Percentiles rank a stretch among this genome's conserved stretches.
phyloP scores from a whole-genome alignment of 2,329 filamentous ascomycete species.

The Trichoderma asperellum region DNA sequence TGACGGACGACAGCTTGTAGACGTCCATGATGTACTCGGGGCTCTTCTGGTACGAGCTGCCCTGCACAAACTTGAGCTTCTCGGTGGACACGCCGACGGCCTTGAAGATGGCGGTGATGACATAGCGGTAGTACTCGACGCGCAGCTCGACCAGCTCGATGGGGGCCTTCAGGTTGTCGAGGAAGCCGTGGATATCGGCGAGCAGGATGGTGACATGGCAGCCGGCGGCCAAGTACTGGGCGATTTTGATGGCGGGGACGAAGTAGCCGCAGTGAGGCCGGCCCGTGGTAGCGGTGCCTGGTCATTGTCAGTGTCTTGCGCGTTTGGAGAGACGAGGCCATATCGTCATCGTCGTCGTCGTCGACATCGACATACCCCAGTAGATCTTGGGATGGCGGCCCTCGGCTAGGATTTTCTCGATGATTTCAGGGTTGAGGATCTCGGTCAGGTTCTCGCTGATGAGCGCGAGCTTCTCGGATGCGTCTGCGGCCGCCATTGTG shows the following conservation, averaged over 20 bases:
- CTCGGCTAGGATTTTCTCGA: constrained; percentile 71
- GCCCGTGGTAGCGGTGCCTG: constrained; percentile 81
- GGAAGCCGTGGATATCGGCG: constrained; percentile 75
- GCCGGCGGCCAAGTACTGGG: constrained; percentile 81
- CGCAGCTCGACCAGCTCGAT: constrained; percentile 84
- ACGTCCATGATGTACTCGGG: constrained; percentile 85
- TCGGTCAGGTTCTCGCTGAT: constrained; percentile 83
- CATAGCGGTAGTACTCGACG: constrained; percentile 79
- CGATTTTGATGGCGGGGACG: constrained; percentile 85
- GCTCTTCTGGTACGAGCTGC: constrained; percentile 78
- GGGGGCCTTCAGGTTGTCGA: constrained; percentile 84
- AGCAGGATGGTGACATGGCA: constrained; percentile 82
- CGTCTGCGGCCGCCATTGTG: constrained; percentile 35
- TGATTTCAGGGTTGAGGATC: constrained; percentile 81
- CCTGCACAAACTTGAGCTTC: constrained; percentile 81
- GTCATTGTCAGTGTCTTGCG: neutral
- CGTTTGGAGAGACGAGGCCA: neutral
- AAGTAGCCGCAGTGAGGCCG: constrained; percentile 89
- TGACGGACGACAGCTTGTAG: constrained; percentile 72
- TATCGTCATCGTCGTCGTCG: neutral
- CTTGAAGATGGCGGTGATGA: constrained; percentile 74
- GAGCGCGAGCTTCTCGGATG: constrained; percentile 69
- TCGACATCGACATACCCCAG: constrained; percentile 63
- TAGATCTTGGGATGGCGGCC: constrained; percentile 77
- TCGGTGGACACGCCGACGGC: constrained; percentile 79